Percentiles rank a stretch among this genome's conserved stretches.
phyloP scores from a whole-genome alignment of 768 basidiomycete genomes.

The Kondoa malvinella region DNA sequence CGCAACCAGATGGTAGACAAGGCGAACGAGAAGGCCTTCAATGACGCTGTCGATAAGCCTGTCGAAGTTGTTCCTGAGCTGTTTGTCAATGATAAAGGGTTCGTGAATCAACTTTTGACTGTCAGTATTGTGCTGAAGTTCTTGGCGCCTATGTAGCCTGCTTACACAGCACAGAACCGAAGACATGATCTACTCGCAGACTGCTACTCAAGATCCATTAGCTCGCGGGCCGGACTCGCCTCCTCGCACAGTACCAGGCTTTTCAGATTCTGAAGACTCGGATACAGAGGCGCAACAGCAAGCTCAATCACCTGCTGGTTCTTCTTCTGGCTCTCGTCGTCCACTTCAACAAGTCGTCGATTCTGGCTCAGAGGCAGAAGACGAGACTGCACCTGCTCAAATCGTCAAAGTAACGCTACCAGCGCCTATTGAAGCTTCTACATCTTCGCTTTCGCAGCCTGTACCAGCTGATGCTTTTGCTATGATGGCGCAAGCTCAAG shows the following conservation, averaged over 20 bases:
- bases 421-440: neutral
- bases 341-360: neutral
- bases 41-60: neutral
- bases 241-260: neutral
- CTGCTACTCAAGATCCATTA: neutral
- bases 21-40: neutral
- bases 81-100: slow-evolving; percentile 2
- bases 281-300: too few relatives aligned
- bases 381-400: neutral
- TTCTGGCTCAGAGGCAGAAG: neutral
- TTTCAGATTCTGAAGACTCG: slow-evolving; percentile 1
- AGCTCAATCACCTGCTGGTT: neutral
- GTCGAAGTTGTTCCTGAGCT: neutral
- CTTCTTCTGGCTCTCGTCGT: too few relatives aligned
- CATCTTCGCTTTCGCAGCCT: neutral
- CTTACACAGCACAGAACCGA: neutral
- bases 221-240: neutral
- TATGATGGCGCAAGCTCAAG: neutral
- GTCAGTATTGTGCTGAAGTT: neutral
- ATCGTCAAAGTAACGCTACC: neutral
- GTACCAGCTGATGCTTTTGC: neutral
- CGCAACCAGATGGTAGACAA: neutral
- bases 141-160: neutral
- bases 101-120: neutral
- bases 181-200: neutral